Evolutionary conservation across 306 rosid genomes (phyloP), one percentile per base, ranked within the genome.

Genomic region (Acacia confusa): DNA sequence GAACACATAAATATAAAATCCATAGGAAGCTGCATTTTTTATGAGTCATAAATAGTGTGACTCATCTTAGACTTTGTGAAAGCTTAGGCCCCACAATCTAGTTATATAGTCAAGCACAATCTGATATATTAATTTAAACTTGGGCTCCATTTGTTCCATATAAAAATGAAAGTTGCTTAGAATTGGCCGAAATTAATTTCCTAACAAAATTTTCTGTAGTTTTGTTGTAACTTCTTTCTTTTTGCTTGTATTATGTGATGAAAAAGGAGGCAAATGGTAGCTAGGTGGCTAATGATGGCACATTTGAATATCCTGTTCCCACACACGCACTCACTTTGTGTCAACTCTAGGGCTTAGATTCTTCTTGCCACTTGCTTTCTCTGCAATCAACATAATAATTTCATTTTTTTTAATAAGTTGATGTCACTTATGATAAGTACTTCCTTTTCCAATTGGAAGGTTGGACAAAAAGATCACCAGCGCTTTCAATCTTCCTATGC

Each of bases 401-500:
- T 74, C 52, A 24, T 68, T 60, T 47, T 3, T 45, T 70, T 20
- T 20, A 10, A 53, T 58, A 41, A 32, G 32, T 10, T 58, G 64
- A 22, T 22, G 65, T 61, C 68, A 28, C 68, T 61, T 27, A 38
- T 61, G 9, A 27, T 27, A 27, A 61, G 68, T 32, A 45, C 22
- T 30, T 72, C 77, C 43, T 81, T 81, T 83, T 79, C 65, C 40
- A 43, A 79, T 88, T 79, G 70, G 77, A 74, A 96, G 99, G 99
- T 96, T 86, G 98, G 99, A 38, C 88, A 86, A 11, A 96, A 92
- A 92, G 99, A 96, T 83, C 98, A 96, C 83, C 91, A 80, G 86
- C 98, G 93, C 73, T 96, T 96, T 85, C 99, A 96, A 89, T 94
- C 98, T 78, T 96, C 99, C 27, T 96, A 96, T 68, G 98, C 99